Evolutionary conservation across 306 rosid genomes (phyloP).

Genomic region (Quercus alba): DNA sequence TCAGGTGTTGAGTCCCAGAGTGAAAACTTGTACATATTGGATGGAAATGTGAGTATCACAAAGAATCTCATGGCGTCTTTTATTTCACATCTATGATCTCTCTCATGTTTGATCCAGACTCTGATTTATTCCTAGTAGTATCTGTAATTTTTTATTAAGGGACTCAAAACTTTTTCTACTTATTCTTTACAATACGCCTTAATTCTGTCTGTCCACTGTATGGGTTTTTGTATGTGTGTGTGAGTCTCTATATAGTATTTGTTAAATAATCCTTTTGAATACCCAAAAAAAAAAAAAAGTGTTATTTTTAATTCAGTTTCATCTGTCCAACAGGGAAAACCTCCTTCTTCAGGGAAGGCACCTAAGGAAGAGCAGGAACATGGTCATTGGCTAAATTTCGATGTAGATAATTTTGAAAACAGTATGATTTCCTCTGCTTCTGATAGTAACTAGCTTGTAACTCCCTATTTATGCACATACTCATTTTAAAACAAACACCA

Average conservation of each 20-base stretch:
- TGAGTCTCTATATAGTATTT: background rate
- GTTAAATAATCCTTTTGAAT: background rate
- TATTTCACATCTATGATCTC: background rate
- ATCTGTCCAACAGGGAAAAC: conserved; percentile 50
- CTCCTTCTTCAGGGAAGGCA: conserved; percentile 26
- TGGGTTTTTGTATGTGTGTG: background rate
- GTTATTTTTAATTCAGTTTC: background rate
- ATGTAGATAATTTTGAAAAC: conserved; percentile 33
- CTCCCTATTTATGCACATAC: no score
- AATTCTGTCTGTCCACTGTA: background rate
- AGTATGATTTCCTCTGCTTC: conserved; percentile 38
- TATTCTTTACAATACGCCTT: background rate
- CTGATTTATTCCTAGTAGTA: background rate
- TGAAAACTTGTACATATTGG: conserved; percentile 28
- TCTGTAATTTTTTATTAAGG: background rate
- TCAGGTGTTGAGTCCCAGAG: conserved; percentile 28
- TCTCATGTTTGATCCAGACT: background rate
- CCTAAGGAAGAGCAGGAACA: conserved; percentile 41
- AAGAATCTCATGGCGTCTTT: conserved; percentile 11
- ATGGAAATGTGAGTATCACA: conserved; percentile 54
- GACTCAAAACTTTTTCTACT: background rate
- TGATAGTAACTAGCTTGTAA: background rate
- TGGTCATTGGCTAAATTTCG: conserved; percentile 39
- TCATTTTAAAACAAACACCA: no score
- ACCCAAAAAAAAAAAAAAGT: background rate